Base-by-base conservation (phyloP, 2,329 filamentous ascomycete species). In the Grosmannia serpens region DNA sequence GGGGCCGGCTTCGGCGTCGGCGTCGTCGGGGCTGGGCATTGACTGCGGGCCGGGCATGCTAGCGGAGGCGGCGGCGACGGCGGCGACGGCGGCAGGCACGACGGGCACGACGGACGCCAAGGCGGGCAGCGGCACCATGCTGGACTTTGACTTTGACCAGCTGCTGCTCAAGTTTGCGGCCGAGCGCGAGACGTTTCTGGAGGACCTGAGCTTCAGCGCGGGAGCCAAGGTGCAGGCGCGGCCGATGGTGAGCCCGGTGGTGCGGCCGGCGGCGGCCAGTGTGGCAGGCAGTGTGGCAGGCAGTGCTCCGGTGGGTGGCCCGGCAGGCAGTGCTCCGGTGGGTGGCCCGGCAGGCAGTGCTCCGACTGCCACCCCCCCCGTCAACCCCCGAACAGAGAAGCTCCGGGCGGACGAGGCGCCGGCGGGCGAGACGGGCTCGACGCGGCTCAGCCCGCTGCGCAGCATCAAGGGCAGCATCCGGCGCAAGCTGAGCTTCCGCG, bases 91-190 rank as follows among this genome's bases (percentile, higher is more conserved):
- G n/a, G n/a, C n/a, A n/a, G n/a, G n/a, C n/a, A n/a, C n/a, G n/a
- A n/a, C n/a, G n/a, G n/a, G 10, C 22, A 6, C 22, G 35, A 55
- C 52, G n/a, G 56, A 55, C 51, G 4, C 58, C 44, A 64, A 61
- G 41, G 64, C 65, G 31, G 58, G 58, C 47, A 63, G 67, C 44
- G 69, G 69, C 49, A 69, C 70, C 46, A 65, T 69, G 50, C 63
- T 65, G 38, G 90, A 95, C 68, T 90, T 89, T 67, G 94, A 97
- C 71, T 99, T 99, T 67, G 94, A 97, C 69, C 86, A 88, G 68
- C 92, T 94, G 29, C 78, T 99, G 64, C 76, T 91, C 67, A 97
- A 96, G 74, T 99, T 99, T 70, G 91, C 94, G 52, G 87, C 86
- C n/a, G 92, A 97, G 75, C 81, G 94, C 63, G 94, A 99, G 67